Evolutionary conservation across 2,329 filamentous ascomycete genomes (phyloP), one percentile per base, ranked within the genome.

Genomic region (Pyrenophora seminiperda): DNA sequence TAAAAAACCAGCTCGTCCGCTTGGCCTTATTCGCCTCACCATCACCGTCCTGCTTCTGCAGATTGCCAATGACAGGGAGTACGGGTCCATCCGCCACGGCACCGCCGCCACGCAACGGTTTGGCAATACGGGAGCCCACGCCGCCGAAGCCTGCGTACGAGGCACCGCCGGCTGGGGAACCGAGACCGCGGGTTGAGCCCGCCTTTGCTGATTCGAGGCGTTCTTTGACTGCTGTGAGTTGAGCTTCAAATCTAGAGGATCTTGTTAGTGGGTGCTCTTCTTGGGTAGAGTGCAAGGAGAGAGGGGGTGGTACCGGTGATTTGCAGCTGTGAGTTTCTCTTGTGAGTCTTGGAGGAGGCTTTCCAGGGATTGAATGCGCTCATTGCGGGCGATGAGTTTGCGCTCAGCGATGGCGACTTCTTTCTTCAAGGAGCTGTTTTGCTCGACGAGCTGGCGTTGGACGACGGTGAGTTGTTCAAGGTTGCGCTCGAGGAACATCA

Each of bases 401-500:
- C 94, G 86, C 80, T 99, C 94, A 0, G 94, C 94, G 71, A 99
- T 99, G 47, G 94, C 94, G 47, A 99, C 94, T 77, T 99, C 94
- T 81, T 99, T 97, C 86, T 99, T 99, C 67, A 99, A 89, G 24
- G 57, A 61, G 63, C 90, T 90, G 77, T 99, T 99, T 76, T 99
- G 94, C 79, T 99, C 94, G 24, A 99, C 94, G 10, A 99, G 86
- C 77, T 99, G 94, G 47, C 94, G 86, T 76, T 99, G 94, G 45
- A 99, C 94, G 70, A 96, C 91, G 3, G 94, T 99, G 46, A 99
- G 82, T 76, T 99, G 94, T 77, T 99, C 94, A 32, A 99, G 85
- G 73, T 99, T 99, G 70, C 94, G 88, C 79, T 99, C 94, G 41
- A 99, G 79, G 83, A 99, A 99, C 13, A 94, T 95, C 90, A 99